Percentiles rank a stretch among this genome's conserved stretches.
phyloP scores from a whole-genome alignment of 441 rosid genomes.

The Euphorbia schlechtendalii region DNA sequence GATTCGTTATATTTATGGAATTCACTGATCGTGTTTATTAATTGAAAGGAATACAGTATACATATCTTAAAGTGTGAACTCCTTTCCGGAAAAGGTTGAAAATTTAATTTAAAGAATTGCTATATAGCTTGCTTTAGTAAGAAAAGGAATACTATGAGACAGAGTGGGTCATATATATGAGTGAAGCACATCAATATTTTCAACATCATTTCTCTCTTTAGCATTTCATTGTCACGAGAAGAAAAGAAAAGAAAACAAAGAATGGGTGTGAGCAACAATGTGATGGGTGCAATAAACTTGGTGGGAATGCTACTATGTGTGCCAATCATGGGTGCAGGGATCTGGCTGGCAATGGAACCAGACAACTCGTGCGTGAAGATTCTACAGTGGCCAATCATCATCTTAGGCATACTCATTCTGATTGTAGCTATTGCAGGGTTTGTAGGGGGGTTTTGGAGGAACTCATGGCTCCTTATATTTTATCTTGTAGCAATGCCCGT shows the following conservation, averaged over 20 bases:
- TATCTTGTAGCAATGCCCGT: conserved; percentile 70
- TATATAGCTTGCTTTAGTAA: conserved; percentile 20
- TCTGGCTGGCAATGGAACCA: conserved; percentile 65
- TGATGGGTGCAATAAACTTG: conserved; percentile 80
- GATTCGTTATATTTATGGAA: too few relatives aligned
- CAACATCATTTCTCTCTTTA: neutral
- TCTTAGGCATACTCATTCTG: conserved; percentile 61
- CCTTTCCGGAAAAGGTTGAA: neutral
- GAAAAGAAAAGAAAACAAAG: neutral
- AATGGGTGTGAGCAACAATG: conserved; percentile 88
- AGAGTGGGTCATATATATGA: conserved; percentile 19
- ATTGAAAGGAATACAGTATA: too few relatives aligned
- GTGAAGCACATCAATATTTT: conserved; percentile 18
- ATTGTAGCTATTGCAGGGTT: conserved; percentile 65
- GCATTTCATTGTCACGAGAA: neutral
- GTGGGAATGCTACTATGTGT: conserved; percentile 71
- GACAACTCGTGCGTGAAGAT: conserved; percentile 75
- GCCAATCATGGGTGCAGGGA: conserved; percentile 76
- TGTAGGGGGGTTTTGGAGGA: conserved; percentile 78
- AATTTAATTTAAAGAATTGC: neutral
- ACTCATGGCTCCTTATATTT: conserved; percentile 58
- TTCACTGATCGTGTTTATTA: too few relatives aligned
- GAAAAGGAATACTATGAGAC: conserved; percentile 28
- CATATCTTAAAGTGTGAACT: too few relatives aligned
- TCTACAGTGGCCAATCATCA: conserved; percentile 86